Evolutionary conservation across 495 filamentous ascomycete species (phyloP).

Genomic region (Xylaria telfairii): DNA sequence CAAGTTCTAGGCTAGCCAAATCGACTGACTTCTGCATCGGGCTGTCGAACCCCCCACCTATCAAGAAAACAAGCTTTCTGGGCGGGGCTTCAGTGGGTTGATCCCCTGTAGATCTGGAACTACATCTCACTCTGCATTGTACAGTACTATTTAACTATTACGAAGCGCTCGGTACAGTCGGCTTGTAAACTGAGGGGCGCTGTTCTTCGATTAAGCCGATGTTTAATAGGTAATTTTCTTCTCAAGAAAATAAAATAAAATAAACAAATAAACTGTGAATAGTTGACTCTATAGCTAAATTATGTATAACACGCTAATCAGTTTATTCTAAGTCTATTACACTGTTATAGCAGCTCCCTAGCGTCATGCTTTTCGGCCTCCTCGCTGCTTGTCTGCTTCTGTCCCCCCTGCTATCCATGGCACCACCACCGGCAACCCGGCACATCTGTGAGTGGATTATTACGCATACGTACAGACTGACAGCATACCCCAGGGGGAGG

Average conservation of each 20-base stretch:
- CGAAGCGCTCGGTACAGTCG: too few relatives aligned
- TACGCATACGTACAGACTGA: neutral
- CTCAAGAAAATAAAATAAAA: too few relatives aligned
- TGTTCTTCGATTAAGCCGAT: too few relatives aligned
- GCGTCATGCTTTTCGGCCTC: neutral
- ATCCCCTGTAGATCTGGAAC: constrained; percentile 14
- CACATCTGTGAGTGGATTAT: neutral
- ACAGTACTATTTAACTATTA: neutral
- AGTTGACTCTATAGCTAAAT: too few relatives aligned
- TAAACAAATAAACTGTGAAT: too few relatives aligned
- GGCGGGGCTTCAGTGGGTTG: neutral
- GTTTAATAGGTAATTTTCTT: too few relatives aligned
- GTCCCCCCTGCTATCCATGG: neutral
- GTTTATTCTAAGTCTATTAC: neutral
- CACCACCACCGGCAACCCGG: neutral
- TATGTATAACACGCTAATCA: neutral
- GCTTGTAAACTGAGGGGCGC: neutral
- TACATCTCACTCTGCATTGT: too few relatives aligned
- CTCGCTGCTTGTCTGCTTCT: neutral
- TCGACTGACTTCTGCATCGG: neutral
- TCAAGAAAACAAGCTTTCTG: constrained; percentile 11
- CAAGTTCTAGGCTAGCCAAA: neutral
- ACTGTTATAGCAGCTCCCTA: neutral
- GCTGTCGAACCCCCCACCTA: neutral
- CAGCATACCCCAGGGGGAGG: too few relatives aligned